These are phyloP conservation scores for Hypomyces perniciosus DNA, from an alignment of 2,329 filamentous ascomycete species.

Conservation along the genomic window DNA sequence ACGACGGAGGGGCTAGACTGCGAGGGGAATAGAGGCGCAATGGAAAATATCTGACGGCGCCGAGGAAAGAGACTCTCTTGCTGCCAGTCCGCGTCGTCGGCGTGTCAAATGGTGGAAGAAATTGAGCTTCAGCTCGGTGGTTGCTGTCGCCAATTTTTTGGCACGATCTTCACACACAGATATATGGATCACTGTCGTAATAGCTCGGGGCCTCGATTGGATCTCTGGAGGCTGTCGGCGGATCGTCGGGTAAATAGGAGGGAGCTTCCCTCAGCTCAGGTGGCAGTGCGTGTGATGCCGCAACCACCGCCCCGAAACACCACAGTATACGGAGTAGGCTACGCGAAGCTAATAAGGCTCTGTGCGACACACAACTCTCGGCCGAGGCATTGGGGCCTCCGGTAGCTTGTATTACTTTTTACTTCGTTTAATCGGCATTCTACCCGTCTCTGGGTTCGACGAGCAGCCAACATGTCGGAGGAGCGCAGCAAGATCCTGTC, in stretches of 20 bases:
- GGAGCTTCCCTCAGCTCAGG: not conserved
- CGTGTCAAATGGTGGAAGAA: not conserved
- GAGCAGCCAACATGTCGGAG: conserved; percentile 48
- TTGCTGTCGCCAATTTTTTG: conserved; percentile 7
- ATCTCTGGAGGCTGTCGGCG: conserved; percentile 13
- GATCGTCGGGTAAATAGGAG: conserved; percentile 17
- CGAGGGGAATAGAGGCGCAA: not conserved
- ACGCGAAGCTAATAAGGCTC: not conserved
- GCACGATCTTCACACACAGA: conserved; percentile 5
- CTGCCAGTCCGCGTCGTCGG: not conserved
- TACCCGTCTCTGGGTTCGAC: not conserved
- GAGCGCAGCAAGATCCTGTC: conserved; percentile 54
- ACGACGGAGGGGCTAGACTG: not conserved
- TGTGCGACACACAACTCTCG: not conserved
- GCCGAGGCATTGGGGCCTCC: not conserved
- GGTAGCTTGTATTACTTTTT: not conserved
- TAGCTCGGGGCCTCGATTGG: conserved; percentile 16
- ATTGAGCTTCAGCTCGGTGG: conserved; percentile 1
- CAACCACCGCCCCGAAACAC: not conserved
- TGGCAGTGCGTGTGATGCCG: not conserved
- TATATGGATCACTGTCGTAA: conserved; percentile 8
- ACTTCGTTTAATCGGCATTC: not conserved
- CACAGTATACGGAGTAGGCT: not conserved
- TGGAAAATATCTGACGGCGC: conserved; percentile 4
- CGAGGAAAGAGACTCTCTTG: not conserved